These are phyloP conservation scores for Hericium rajendrae DNA, from an alignment of 768 basidiomycete genomes.

Conservation along the genomic window DNA sequence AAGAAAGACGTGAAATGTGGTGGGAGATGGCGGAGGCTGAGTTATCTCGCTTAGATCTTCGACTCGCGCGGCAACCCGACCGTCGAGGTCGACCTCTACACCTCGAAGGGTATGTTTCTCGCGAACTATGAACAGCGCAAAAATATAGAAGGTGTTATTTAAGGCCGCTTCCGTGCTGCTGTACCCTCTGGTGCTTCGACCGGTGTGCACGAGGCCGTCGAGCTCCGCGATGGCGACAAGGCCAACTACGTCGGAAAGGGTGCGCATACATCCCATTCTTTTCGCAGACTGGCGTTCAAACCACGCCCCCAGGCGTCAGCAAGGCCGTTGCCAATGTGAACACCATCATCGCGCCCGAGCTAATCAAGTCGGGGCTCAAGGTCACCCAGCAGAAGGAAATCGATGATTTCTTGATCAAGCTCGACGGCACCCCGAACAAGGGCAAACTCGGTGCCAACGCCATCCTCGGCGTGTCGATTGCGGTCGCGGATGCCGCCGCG, in stretches of 20 bases:
- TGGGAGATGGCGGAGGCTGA: not conserved
- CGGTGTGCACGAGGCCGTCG: slow-evolving; percentile 95
- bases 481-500: slow-evolving; percentile 87
- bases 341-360: slow-evolving; percentile 76
- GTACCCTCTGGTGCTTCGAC: slow-evolving; percentile 99
- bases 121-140: not conserved
- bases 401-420: slow-evolving; percentile 96
- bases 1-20: slow-evolving; percentile 12
- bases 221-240: slow-evolving; percentile 97
- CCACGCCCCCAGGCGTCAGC: slow-evolving; percentile 53
- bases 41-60: slow-evolving; percentile 66
- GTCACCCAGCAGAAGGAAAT: slow-evolving; percentile 92
- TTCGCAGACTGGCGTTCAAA: not conserved
- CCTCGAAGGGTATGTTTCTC: slow-evolving; percentile 59
- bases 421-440: slow-evolving; percentile 97
- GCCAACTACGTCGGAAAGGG: slow-evolving; percentile 92
- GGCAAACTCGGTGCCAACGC: slow-evolving; percentile 99
- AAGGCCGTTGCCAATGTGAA: slow-evolving; percentile 97
- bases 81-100: slow-evolving; percentile 88
- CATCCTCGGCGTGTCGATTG: slow-evolving; percentile 97
- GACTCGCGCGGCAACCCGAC: slow-evolving; percentile 99
- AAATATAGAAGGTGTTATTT: slow-evolving; percentile 11
- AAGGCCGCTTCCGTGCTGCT: slow-evolving; percentile 87
- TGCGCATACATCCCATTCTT: slow-evolving; percentile 22
- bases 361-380: slow-evolving; percentile 74